Base-by-base conservation (phyloP, 1,284 basidiomycete species). In the Retiboletus fuscus region DNA sequence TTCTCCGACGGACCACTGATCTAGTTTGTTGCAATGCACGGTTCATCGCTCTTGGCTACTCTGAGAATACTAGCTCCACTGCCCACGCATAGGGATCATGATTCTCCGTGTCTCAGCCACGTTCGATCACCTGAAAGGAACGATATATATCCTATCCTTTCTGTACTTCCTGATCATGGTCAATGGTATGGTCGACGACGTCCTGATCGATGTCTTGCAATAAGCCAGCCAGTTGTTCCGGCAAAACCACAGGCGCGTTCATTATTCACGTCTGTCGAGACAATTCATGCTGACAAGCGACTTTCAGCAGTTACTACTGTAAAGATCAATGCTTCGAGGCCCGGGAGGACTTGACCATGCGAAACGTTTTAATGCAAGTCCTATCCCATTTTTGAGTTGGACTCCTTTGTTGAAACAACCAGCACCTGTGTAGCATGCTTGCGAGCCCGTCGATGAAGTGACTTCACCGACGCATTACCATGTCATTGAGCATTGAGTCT, bases 321-420 rank as follows among this genome's bases (percentile, higher is more conserved):
- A 70, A 67, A 44, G 67, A 70, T 24, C 74, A 73, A 43, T 51
- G 72, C 30, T 74, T 43, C 12, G 57, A 75, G 6, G n/a, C n/a
- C n/a, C n/a, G n/a, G 1, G 30, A 34, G 73, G 73, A 26, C 64
- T 67, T 13, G 46, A 68, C 55, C 74, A 74, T 5, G 74, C 73
- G 24, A 71, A 22, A 34, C 64, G 41, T 34, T 74, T 74, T 57
- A 76, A 68, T 18, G 74, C 74, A 41, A 13, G 74, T 67, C 16
- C 11, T 39, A 39, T 47, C 10, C 16, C 26, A 20, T 46, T 60
- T 57, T 46, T 24, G 13, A 30, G 22, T 26, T 39, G 44, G 11
- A 16, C 8, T 39, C 34, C 12, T 6, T 43, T 49, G 13, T 58
- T 65, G 67, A 67, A 24, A 20, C 2, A 47, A 51, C 16, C 10